Evolutionary conservation across 2,329 filamentous ascomycete genomes (phyloP).

Genomic region (Pyricularia sp.): DNA sequence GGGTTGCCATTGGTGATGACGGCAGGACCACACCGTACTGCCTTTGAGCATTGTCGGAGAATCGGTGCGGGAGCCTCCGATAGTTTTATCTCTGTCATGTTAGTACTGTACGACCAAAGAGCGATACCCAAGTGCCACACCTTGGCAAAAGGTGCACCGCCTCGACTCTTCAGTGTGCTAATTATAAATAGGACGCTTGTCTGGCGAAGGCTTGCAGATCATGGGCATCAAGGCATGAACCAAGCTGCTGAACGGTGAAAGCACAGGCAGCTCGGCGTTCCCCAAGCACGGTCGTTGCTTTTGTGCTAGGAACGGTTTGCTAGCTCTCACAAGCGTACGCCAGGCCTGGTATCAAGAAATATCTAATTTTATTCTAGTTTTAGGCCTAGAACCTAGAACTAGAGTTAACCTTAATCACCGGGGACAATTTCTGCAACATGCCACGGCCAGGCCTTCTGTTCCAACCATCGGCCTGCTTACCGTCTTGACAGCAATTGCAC

Average conservation of each 20-base stretch:
- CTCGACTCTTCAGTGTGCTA: background rate
- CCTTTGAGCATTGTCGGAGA: background rate
- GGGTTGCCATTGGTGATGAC: background rate
- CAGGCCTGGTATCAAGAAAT: background rate
- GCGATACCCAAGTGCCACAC: background rate
- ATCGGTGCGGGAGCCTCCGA: background rate
- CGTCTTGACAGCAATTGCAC: background rate
- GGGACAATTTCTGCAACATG: background rate
- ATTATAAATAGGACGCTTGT: background rate
- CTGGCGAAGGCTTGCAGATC: background rate
- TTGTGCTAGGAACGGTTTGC: background rate
- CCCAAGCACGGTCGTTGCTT: background rate
- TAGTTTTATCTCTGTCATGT: background rate
- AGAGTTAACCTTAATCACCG: background rate
- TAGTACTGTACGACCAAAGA: background rate
- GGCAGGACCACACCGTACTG: background rate
- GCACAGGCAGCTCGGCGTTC: background rate
- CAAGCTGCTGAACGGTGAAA: background rate
- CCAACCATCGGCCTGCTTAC: background rate
- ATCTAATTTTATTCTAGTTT: background rate
- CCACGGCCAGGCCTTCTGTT: background rate
- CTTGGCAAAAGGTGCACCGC: background rate
- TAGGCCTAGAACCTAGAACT: background rate
- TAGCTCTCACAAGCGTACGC: background rate
- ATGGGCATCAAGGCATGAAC: background rate